Base-by-base conservation (phyloP, 495 filamentous ascomycete genomes). In the Wilcoxina mikolae region DNA sequence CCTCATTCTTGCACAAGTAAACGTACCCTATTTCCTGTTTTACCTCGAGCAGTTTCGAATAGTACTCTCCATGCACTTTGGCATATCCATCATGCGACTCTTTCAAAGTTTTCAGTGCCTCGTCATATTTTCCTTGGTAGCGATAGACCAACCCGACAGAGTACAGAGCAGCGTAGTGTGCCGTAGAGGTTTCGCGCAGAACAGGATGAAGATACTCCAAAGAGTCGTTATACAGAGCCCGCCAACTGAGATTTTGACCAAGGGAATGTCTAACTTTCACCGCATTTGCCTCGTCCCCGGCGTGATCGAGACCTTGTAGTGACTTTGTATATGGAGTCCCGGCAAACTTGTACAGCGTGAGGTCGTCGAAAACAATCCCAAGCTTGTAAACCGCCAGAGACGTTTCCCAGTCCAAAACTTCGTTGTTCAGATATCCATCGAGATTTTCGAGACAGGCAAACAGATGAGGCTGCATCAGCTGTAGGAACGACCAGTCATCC, bases 61-160 rank as follows among this genome's bases (percentile, higher is more conserved):
- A 20, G 3, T n/a, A n/a, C n/a, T 35, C 20, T 47, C 26, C 18
- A 4, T 27, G 2, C 17, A 46, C 4, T 25, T 43, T 60, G 23
- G 10, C 15, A 22, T 48, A 42, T 3, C 58, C 43, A 9, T 31
- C 15, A 5, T 59, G 12, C 3, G 49, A 48, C 26, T 46, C 47
- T 27, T 47, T n/a, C 11, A 53, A 31, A 39, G 28, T 60, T 18
- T 59, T 31, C 17, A 60, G 49, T 20, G 58, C 58, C 15, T 55
- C 25, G 7, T 59, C 48, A 38, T 59, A 22, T 22, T 59, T 56
- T 7, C 50, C 42, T 20, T 29, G 41, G 31, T 38, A 42, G 3
- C 41, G 58, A 25, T 54, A 43, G 17, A 48, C 49, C n/a, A 54
- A 41, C 12, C 47, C 58, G 39, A 60, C 46, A 23, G 53, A 59